These are phyloP conservation scores for Komagataella ulmi DNA, from an alignment of 805 yeast genomes.

Conservation along the genomic window DNA sequence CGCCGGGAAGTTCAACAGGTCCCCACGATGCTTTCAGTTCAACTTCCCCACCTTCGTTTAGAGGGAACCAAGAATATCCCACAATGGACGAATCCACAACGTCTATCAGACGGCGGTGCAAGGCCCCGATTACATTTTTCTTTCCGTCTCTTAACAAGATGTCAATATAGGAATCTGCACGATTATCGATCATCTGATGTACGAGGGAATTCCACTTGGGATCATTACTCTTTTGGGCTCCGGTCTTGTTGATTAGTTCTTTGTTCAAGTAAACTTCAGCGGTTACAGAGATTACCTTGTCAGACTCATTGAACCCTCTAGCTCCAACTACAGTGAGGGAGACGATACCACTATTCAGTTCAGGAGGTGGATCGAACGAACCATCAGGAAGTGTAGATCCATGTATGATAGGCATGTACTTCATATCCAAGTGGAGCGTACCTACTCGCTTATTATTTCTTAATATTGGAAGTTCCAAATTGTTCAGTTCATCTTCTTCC, in stretches of 20 bases:
- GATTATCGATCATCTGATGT: constrained; percentile 50
- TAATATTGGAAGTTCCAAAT: constrained; percentile 42
- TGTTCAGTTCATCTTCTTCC: constrained; percentile 34
- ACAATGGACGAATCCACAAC: constrained; percentile 68
- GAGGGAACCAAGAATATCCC: constrained; percentile 65
- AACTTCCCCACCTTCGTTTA: constrained; percentile 57
- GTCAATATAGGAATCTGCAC: constrained; percentile 60
- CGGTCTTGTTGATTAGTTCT: constrained; percentile 43
- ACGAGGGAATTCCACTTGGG: constrained; percentile 54
- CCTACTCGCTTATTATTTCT: constrained; percentile 84
- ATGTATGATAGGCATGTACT: constrained; percentile 64
- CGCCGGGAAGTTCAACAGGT: constrained; percentile 63
- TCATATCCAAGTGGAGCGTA: constrained; percentile 51
- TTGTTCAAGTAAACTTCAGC: constrained; percentile 62
- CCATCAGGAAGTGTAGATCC: constrained; percentile 62
- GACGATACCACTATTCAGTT: constrained; percentile 85
- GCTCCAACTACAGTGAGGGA: constrained; percentile 54
- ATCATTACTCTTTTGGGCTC: constrained; percentile 43
- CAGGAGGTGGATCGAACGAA: constrained; percentile 75
- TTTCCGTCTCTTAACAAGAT: constrained; percentile 53
- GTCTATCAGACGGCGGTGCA: constrained; percentile 44
- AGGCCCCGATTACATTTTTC: constrained; percentile 42
- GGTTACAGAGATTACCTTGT: constrained; percentile 42
- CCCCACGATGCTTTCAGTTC: constrained; percentile 68
- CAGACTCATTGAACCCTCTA: constrained; percentile 32